Base-by-base conservation (phyloP, 345 rosid genomes). In the Mallotus nudiflorus region DNA sequence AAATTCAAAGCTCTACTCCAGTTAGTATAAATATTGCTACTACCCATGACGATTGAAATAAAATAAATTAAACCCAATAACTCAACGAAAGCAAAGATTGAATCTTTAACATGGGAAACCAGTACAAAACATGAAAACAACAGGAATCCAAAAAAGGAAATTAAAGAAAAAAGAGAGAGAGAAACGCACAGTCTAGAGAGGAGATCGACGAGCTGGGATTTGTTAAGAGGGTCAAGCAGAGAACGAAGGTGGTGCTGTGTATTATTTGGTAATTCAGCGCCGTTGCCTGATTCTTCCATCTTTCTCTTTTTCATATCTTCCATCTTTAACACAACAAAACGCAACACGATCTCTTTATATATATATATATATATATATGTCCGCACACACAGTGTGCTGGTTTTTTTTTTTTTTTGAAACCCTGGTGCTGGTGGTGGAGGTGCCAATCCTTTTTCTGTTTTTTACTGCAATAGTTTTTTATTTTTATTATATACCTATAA, bases 131-230 rank as follows among this genome's bases (percentile, higher is more conserved):
- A 60, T 9, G 9, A 37, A 35, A 40, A 55, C 4, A 46, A 53
- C 46, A 56, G 20, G 11, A 0, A 52, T 33, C 45, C n/a, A 48
- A 68, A 74, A 15, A 50, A 16, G 10, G 18, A 48, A 74, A 74
- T 15, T 37, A 16, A 15, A 20, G 3, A 52, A 19, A 37, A 7
- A 37, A 66, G 14, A 37, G 58, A 31, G 42, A 45, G 5, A 44
- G 37, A 50, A 44, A 74, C 84, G 62, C 72, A 88, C 90, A 86
- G 77, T 75, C 75, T 73, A 55, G 89, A 78, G 56, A 88, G 93
- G 65, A 88, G 88, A 72, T 88, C 88, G 19, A 88, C 81, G 69
- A 88, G 91, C 84, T 86, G 91, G 57, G 91, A 56, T 71, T 86
- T 88, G 42, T 78, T 83, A 29, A 88, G 82, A 72, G 91, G 93